Evolutionary conservation across 768 basidiomycete genomes (phyloP), one percentile per base, ranked within the genome.

Genomic region (Phylloporus arenicola): DNA sequence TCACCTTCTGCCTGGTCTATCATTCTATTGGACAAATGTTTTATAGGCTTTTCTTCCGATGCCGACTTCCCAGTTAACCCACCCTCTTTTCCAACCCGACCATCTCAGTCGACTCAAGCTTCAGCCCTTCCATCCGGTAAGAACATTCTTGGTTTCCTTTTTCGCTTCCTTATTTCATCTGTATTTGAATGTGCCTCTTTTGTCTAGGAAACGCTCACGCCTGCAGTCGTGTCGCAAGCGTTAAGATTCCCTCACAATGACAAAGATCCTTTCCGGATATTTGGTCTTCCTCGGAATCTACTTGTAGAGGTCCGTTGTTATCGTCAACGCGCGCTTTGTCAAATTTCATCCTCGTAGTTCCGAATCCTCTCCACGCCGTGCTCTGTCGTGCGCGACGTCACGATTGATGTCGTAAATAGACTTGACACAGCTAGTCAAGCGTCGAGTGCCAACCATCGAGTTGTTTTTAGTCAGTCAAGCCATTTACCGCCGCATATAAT

Each of bases 281-380:
- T 83, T 63, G 91, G 91, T 38, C 64, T 90, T 14, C 89, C 91
- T 0, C 80, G 77, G 54, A 81, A 78, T 50, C 59, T 89, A 51
- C 68, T 84, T 27, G 69, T 88, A 45, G 91, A 92, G 73, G 89
- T 89, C 38, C 19, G 78, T 68, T 7, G 3, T 30, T 41, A n/a
- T 44, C n/a, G 10, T 41, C 3, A 3, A 37, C 20, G 12, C 29
- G 20, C 24, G 24, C 19, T 5, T 35, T 19, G 17, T 17, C 11
- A 22, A 41, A n/a, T 11, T 7, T 43, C 19, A 46, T 35, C 13
- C 11, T 10, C 31, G 24, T 55, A 90, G 84, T 88, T 80, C 62
- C 76, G 82, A 19, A 68, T 93, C 39, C 75, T 93, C 8, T 79
- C 83, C 1, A 74, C 75, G 47, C 86, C 90, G 0, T 84, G 77